Evolutionary conservation across 805 yeast species (phyloP).

Genomic region (Candida verbasci): DNA sequence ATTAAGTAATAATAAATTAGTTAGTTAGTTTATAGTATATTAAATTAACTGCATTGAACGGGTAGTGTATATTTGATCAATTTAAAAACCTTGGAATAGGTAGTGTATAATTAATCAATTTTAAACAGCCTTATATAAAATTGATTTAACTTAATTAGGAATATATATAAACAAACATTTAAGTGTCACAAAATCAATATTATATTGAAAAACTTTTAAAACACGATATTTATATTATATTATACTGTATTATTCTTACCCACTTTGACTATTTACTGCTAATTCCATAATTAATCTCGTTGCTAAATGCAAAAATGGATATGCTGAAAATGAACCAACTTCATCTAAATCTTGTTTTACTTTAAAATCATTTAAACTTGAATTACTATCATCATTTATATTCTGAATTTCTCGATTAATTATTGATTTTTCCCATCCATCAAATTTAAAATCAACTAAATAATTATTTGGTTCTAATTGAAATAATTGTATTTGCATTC

Average conservation of each 20-base stretch:
- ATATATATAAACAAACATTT: constrained; percentile 2
- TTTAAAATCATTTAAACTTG: constrained; percentile 14
- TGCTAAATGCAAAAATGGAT: constrained; percentile 90
- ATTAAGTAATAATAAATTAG: too few species aligned
- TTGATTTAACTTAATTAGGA: constrained; percentile 5
- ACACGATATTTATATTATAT: neutral
- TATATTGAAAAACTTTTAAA: neutral
- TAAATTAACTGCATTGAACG: too few species aligned
- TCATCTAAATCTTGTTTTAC: constrained; percentile 51
- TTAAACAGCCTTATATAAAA: too few species aligned
- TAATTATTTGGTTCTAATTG: constrained; percentile 95
- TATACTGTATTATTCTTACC: neutral
- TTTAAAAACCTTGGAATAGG: too few species aligned
- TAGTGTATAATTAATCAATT: too few species aligned
- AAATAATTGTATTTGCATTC: constrained; percentile 94
- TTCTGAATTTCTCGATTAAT: neutral
- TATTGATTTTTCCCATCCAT: constrained; percentile 74
- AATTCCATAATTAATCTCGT: constrained; percentile 92
- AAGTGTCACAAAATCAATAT: neutral
- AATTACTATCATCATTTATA: constrained; percentile 3
- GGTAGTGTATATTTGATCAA: too few species aligned
- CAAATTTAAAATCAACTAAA: constrained; percentile 94
- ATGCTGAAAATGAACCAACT: constrained; percentile 88
- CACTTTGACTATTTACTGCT: constrained; percentile 84
- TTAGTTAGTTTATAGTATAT: too few species aligned